These are phyloP conservation scores for Alternaria sp. DNA, from an alignment of 2,329 filamentous ascomycete species.

Conservation along the genomic window DNA sequence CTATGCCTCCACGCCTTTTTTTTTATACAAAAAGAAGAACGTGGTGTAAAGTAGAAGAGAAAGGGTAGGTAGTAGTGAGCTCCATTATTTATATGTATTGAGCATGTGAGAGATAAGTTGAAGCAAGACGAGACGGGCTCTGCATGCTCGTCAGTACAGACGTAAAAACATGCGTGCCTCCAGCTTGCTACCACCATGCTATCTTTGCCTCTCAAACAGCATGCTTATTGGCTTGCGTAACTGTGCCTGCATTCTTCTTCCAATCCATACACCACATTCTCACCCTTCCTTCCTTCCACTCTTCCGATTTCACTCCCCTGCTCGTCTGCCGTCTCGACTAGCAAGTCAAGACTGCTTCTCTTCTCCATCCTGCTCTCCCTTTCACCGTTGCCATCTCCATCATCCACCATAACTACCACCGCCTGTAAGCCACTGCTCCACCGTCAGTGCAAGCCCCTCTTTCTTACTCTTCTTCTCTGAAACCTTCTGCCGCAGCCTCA, in stretches of 20 bases:
- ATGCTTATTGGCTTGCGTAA: not conserved
- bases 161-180: not conserved
- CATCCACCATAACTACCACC: not conserved
- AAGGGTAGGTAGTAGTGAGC: not conserved
- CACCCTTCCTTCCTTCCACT: too few relatives aligned
- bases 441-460: not conserved
- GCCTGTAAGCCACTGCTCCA: conserved; percentile 10
- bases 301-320: not conserved
- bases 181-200: not conserved
- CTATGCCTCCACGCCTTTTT: too few relatives aligned
- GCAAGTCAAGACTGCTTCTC: not conserved
- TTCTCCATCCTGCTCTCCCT: not conserved
- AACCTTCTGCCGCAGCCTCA: not conserved
- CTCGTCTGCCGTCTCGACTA: too few relatives aligned
- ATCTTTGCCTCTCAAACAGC: not conserved
- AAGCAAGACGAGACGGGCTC: not conserved
- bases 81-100: not conserved
- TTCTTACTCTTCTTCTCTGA: not conserved
- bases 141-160: not conserved
- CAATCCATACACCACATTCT: not conserved
- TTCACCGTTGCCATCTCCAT: not conserved
- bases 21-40: not conserved
- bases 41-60: not conserved
- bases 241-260: not conserved
- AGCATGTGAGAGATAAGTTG: not conserved